Conservation (phyloP, 2,329 filamentous ascomycete genomes). For the Colletotrichum camelliae region DNA sequence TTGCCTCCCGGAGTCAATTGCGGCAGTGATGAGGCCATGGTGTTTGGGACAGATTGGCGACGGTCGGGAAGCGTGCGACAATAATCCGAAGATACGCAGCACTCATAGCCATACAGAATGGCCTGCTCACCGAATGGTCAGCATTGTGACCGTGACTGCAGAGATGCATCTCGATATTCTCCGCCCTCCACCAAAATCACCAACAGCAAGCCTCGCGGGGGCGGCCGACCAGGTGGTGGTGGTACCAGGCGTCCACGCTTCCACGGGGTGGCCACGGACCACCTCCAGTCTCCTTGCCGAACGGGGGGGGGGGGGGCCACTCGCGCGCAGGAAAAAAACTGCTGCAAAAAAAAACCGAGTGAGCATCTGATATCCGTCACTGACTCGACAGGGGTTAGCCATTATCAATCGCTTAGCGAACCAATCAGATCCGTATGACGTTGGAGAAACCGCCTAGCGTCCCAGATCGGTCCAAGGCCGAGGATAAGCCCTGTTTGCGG, state of each 20-base stretch:
- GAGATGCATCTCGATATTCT: background rate
- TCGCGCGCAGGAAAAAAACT: background rate
- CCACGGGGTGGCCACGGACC: background rate
- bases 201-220: background rate
- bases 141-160: background rate
- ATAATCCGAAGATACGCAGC: background rate
- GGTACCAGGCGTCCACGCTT: background rate
- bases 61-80: background rate
- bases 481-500: slow-evolving; percentile 22
- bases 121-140: background rate
- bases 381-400: slow-evolving; percentile 35
- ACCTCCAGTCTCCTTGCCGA: background rate
- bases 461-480: slow-evolving; percentile 20
- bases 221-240: background rate
- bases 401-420: slow-evolving; percentile 28
- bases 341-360: slow-evolving; percentile 20
- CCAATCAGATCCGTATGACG: slow-evolving; percentile 41
- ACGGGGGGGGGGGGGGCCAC: background rate
- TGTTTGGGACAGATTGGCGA: background rate
- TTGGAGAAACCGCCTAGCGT: slow-evolving; percentile 31
- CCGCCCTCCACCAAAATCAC: background rate
- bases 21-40: background rate
- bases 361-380: slow-evolving; percentile 40
- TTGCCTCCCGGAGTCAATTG: background rate
- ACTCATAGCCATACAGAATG: background rate